Conservation (phyloP, 257 asterid genomes). For the Plantago major region DNA sequence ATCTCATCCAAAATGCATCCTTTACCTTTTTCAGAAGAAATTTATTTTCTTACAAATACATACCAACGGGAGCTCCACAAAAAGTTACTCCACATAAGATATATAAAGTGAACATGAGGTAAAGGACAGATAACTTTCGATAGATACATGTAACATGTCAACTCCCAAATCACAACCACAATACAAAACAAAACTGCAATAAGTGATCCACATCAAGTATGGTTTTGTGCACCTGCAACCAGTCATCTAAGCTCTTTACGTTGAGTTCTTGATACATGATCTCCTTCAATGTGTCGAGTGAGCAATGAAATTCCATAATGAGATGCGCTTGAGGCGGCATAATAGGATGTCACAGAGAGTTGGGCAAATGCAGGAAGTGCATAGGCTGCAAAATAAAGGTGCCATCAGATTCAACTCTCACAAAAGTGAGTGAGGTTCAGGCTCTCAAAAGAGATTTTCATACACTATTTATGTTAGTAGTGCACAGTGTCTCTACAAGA, state of each 20-base stretch:
- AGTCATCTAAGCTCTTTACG: constrained; percentile 48
- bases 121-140: not conserved
- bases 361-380: constrained; percentile 78
- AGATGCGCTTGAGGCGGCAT: constrained; percentile 80
- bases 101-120: not conserved
- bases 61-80: constrained; percentile 4
- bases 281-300: constrained; percentile 65
- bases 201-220: constrained; percentile 6
- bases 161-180: constrained; percentile 7
- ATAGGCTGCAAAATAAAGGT: constrained; percentile 43
- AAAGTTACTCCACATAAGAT: constrained; percentile 11
- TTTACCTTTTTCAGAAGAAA: not conserved
- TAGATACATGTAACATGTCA: constrained; percentile 17
- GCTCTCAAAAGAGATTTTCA: not conserved
- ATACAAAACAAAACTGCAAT: constrained; percentile 26
- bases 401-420: constrained; percentile 7
- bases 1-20: not conserved
- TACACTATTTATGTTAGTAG: not conserved
- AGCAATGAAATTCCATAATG: constrained; percentile 70
- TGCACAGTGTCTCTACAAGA: not conserved
- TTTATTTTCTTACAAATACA: not conserved
- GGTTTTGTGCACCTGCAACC: constrained; percentile 30
- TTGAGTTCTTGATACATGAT: constrained; percentile 41
- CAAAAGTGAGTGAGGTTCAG: constrained; percentile 7
- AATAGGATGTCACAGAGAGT: constrained; percentile 72